Conservation (phyloP, 306 rosid species). For the Cicer chorassanicum region DNA sequence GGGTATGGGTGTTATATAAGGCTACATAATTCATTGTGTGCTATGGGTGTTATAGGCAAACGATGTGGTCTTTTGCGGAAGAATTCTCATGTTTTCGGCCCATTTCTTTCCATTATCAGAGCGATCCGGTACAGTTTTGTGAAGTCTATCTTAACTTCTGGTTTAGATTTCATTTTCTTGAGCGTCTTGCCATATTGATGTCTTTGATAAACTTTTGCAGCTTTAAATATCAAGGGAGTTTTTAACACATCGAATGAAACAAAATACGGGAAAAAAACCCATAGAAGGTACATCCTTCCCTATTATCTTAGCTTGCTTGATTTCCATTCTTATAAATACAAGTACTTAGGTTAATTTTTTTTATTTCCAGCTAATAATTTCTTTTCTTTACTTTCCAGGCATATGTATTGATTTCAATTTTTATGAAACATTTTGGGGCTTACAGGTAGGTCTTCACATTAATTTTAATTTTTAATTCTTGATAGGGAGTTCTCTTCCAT, state of each 20-base stretch:
- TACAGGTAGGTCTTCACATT: slow-evolving; percentile 65
- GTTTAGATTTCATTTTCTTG: slow-evolving; percentile 39
- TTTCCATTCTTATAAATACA: slow-evolving; percentile 35
- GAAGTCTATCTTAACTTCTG: slow-evolving; percentile 32
- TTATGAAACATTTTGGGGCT: not conserved
- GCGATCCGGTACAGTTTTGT: slow-evolving; percentile 72
- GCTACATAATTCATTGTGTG: no score
- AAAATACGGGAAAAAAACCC: slow-evolving; percentile 88
- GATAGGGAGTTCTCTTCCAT: slow-evolving; percentile 13
- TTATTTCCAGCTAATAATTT: slow-evolving; percentile 25
- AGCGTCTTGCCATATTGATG: slow-evolving; percentile 31
- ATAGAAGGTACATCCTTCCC: slow-evolving; percentile 65
- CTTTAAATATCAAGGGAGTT: slow-evolving; percentile 96
- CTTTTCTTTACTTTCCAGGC: slow-evolving; percentile 60
- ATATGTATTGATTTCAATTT: slow-evolving; percentile 51
- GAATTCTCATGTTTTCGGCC: slow-evolving; percentile 95
- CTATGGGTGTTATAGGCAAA: slow-evolving; percentile 50
- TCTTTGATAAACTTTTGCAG: slow-evolving; percentile 57
- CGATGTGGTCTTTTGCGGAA: slow-evolving; percentile 96
- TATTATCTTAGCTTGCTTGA: slow-evolving; percentile 28
- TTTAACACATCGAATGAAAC: slow-evolving; percentile 96
- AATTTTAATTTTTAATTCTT: slow-evolving; percentile 39
- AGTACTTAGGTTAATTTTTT: slow-evolving; percentile 5
- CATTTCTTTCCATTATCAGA: slow-evolving; percentile 95
- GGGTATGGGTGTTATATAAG: no score